Conservation (phyloP, 192 early-diverging fungal genomes). For the Entrophospora sp. region DNA sequence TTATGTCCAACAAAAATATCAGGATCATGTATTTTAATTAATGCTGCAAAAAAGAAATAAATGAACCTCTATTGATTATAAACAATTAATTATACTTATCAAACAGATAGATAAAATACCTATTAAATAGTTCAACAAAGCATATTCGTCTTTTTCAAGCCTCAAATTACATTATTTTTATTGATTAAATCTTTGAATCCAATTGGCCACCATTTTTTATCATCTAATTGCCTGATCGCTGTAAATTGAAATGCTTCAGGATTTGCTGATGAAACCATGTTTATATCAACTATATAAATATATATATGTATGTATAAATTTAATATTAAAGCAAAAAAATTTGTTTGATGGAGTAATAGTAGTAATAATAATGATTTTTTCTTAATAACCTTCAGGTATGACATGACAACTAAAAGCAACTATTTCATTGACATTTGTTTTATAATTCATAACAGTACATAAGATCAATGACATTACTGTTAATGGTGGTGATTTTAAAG, state of each 20-base stretch:
- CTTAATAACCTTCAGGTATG: conserved; percentile 53
- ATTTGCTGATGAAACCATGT: too few relatives aligned
- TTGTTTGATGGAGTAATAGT: too few relatives aligned
- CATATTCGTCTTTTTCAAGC: conserved; percentile 52
- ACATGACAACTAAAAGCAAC: conserved; percentile 67
- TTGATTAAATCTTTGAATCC: conserved; percentile 54
- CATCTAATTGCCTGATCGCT: conserved; percentile 62
- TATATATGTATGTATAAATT: too few relatives aligned
- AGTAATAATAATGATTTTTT: too few relatives aligned
- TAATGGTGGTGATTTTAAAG: conserved; percentile 59
- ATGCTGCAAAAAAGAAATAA: conserved; percentile 33
- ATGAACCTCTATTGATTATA: not conserved
- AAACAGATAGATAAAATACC: conserved; percentile 28
- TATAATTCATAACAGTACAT: conserved; percentile 71
- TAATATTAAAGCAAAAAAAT: too few relatives aligned
- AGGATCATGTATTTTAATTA: conserved; percentile 71
- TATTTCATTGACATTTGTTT: conserved; percentile 85
- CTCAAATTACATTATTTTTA: conserved; percentile 43
- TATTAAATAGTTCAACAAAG: conserved; percentile 71
- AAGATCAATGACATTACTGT: conserved; percentile 81
- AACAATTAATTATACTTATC: not conserved
- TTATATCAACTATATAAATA: too few relatives aligned
- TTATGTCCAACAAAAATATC: conserved; percentile 96
- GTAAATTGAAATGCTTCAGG: conserved; percentile 54
- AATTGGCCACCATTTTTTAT: conserved; percentile 61